These are phyloP conservation scores for Stephanodiscus triporus DNA, from an alignment of 108 stramenopile species.

Conservation along the genomic window DNA sequence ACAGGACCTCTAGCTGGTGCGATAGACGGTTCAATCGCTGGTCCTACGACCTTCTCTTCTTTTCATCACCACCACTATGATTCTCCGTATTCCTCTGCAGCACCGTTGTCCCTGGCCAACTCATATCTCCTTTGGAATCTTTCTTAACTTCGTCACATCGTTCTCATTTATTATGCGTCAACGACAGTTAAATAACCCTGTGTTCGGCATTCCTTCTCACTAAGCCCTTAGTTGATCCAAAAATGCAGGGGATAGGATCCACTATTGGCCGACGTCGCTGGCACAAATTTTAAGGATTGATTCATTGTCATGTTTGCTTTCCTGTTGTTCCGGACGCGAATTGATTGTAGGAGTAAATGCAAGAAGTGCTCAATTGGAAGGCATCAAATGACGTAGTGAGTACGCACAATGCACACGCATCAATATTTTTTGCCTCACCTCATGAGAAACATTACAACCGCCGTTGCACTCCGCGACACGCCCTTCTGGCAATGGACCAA, in stretches of 20 bases:
- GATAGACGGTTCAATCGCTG: slow-evolving; percentile 7
- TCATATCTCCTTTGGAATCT: background rate
- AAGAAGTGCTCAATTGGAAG: background rate
- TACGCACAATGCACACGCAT: slow-evolving; percentile 3
- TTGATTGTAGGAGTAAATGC: background rate
- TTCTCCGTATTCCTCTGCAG: slow-evolving; percentile 3
- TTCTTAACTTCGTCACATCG: background rate
- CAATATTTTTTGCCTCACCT: slow-evolving; percentile 35
- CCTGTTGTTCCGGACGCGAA: slow-evolving; percentile 29
- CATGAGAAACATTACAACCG: slow-evolving; percentile 71
- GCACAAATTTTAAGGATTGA: slow-evolving; percentile 56
- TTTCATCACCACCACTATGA: background rate
- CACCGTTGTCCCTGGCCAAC: background rate
- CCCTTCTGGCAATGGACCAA: slow-evolving; percentile 80
- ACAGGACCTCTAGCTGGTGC: slow-evolving; percentile 9
- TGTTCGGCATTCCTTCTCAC: slow-evolving; percentile 50
- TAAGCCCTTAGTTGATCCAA: slow-evolving; percentile 52
- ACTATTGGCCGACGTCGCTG: slow-evolving; percentile 60
- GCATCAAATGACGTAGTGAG: background rate
- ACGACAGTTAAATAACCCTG: slow-evolving; percentile 37
- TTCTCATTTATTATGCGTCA: slow-evolving; percentile 6
- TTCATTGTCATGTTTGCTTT: slow-evolving; percentile 53
- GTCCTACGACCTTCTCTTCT: slow-evolving; percentile 20
- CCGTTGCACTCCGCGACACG: slow-evolving; percentile 69
- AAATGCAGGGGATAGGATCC: slow-evolving; percentile 76